These are phyloP conservation scores for Nannizzia gypsea DNA, from an alignment of 2,329 filamentous ascomycete species.

Conservation along the genomic window DNA sequence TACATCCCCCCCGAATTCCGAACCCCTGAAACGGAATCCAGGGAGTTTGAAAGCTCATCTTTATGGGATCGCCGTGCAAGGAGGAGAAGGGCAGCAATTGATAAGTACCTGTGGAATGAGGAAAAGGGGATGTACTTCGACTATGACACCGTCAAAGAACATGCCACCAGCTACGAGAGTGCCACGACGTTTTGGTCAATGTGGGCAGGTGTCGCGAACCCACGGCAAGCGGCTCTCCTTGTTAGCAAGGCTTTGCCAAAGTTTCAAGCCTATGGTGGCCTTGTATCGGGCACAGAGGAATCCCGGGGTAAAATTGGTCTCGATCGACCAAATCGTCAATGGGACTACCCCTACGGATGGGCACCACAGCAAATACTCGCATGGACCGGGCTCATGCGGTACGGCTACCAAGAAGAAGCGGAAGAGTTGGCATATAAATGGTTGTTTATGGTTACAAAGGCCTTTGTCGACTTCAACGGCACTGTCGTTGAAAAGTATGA, in stretches of 20 bases:
- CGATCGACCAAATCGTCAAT: constrained; percentile 84
- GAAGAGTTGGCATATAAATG: constrained; percentile 88
- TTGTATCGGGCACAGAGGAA: constrained; percentile 80
- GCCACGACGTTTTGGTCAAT: constrained; percentile 95
- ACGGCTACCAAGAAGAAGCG: constrained; percentile 82
- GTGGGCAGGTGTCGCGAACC: constrained; percentile 82
- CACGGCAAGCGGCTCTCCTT: constrained; percentile 72
- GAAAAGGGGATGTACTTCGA: constrained; percentile 94
- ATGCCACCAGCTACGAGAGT: constrained; percentile 75
- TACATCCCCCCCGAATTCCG: constrained; percentile 75
- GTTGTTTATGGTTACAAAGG: constrained; percentile 97
- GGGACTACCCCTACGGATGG: constrained; percentile 98
- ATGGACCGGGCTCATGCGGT: constrained; percentile 84
- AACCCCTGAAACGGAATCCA: constrained; percentile 50
- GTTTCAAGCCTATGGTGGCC: constrained; percentile 77
- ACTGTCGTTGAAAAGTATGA: constrained; percentile 99
- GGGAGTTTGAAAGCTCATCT: constrained; percentile 67
- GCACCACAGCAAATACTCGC: constrained; percentile 97
- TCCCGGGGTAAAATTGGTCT: constrained; percentile 71
- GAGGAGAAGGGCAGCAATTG: constrained; percentile 70
- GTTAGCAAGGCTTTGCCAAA: constrained; percentile 70
- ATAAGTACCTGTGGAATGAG: constrained; percentile 90
- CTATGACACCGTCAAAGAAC: constrained; percentile 73
- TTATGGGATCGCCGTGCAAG: constrained; percentile 83
- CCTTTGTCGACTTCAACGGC: constrained; percentile 96